Base-by-base conservation (phyloP, 345 rosid genomes). In the Schrenkiella parvula region DNA sequence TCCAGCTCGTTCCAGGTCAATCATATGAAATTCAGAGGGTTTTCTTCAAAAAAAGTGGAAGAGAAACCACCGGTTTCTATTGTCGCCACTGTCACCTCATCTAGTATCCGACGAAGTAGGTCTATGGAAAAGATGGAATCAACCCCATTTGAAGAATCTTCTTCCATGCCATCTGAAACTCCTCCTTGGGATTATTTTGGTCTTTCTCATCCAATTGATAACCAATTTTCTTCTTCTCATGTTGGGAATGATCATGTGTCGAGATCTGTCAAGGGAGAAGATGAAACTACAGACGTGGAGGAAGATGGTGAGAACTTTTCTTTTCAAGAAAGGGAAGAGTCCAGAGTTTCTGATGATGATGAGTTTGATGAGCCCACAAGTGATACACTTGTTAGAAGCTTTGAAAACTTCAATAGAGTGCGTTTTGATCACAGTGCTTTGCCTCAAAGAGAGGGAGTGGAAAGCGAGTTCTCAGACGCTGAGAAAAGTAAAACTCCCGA, bases 111-210 rank as follows among this genome's bases (percentile, higher is more conserved):
- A 55, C 83, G 55, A 44, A 78, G 77, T 42, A 78, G 72, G 71
- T 80, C 80, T 26, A 34, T 73, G 19, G 86, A 70, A 61, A 83
- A 78, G 62, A 77, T 82, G 25, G 89, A 88, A 68, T 29, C 84
- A 57, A 84, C 63, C 25, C 76, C 83, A 28, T 71, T 71, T 64
- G 89, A 88, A 68, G 83, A 72, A 71, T 83, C 95, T 51, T 52
- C 84, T 22, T 48, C 66, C 48, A 28, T 70, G 71, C 84, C 88
- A 3, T 56, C 89, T 46, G 89, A 80, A 72, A 77, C 85, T 34
- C 86, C 89, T 10, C 87, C 78, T 8, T 95, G 99, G 99, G 99
- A 95, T 82, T 95, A 78, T 79, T 91, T 95, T 81, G 88, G 82
- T 60, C 85, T 81, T 38, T 77, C 76, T 38, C 91, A 85, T 75